Conservation (phyloP, 1,284 basidiomycete genomes). For the Xanthoconium separans region DNA sequence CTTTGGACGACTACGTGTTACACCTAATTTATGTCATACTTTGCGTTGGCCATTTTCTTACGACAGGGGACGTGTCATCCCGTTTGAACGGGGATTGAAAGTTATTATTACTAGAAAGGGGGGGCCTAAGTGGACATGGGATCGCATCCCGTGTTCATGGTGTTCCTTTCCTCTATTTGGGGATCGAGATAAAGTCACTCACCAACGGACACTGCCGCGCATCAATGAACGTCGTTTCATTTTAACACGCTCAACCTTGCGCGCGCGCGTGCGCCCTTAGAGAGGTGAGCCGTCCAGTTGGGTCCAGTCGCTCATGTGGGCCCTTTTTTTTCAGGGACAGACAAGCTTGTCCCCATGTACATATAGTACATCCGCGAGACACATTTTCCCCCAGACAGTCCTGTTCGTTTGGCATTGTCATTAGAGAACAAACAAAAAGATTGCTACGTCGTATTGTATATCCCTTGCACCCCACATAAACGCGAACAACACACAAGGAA, state of each 20-base stretch:
- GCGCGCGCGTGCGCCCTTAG: no score
- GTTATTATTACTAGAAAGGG: no score
- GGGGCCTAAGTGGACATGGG: no score
- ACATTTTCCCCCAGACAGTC: slow-evolving; percentile 23
- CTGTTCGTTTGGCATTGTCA: slow-evolving; percentile 11
- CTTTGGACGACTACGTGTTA: slow-evolving; percentile 3
- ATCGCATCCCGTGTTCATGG: no score
- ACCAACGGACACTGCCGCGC: no score
- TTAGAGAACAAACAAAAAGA: slow-evolving; percentile 23
- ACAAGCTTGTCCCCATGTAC: no score
- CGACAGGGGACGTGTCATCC: background rate
- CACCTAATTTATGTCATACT: slow-evolving; percentile 17
- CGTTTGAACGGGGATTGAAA: no score
- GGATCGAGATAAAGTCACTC: no score
- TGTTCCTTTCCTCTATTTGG: no score
- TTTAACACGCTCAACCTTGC: no score
- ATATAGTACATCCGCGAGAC: background rate
- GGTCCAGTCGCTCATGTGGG: background rate
- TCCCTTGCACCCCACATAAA: slow-evolving; percentile 15
- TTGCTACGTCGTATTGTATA: slow-evolving; percentile 28
- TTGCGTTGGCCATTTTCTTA: slow-evolving; percentile 7
- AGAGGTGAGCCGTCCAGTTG: background rate
- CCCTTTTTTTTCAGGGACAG: no score
- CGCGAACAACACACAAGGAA: slow-evolving; percentile 2
- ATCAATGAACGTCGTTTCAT: no score